These are phyloP conservation scores for Lathyrus oleraceus DNA, from an alignment of 306 rosid genomes.

Conservation along the genomic window DNA sequence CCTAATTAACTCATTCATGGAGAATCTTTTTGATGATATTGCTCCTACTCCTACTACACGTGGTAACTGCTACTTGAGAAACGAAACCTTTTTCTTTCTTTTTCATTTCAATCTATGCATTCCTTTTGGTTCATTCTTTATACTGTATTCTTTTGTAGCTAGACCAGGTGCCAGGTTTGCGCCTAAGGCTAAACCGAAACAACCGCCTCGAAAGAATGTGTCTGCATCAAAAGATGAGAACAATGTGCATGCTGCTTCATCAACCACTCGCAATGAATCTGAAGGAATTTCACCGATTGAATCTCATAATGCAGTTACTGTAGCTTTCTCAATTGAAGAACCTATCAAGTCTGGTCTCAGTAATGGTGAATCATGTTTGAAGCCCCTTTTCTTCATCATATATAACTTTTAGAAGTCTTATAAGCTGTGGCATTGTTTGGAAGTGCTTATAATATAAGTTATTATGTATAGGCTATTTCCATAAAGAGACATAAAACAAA, in stretches of 20 bases:
- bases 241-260: slow-evolving; percentile 30
- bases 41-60: not conserved
- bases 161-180: slow-evolving; percentile 51
- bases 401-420: slow-evolving; percentile 19
- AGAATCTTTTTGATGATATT: not conserved
- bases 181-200: slow-evolving; percentile 67
- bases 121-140: not conserved
- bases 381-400: not conserved
- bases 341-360: not conserved
- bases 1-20: not conserved
- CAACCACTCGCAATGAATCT: slow-evolving; percentile 24
- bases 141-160: slow-evolving; percentile 39
- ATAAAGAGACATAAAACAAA: not conserved
- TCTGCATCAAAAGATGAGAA: slow-evolving; percentile 38
- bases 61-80: not conserved
- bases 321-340: not conserved
- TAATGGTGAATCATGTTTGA: slow-evolving; percentile 40
- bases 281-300: slow-evolving; percentile 21
- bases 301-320: slow-evolving; percentile 33
- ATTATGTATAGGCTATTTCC: not conserved
- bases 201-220: slow-evolving; percentile 44
- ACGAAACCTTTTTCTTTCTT: not conserved
- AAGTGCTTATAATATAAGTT: not conserved
- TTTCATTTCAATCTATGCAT: not conserved
- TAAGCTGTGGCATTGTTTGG: not conserved